Percentiles rank a stretch among this genome's conserved stretches.
phyloP scores from a whole-genome alignment of 1,139 yeast species.

The Diutina ranongensis region DNA sequence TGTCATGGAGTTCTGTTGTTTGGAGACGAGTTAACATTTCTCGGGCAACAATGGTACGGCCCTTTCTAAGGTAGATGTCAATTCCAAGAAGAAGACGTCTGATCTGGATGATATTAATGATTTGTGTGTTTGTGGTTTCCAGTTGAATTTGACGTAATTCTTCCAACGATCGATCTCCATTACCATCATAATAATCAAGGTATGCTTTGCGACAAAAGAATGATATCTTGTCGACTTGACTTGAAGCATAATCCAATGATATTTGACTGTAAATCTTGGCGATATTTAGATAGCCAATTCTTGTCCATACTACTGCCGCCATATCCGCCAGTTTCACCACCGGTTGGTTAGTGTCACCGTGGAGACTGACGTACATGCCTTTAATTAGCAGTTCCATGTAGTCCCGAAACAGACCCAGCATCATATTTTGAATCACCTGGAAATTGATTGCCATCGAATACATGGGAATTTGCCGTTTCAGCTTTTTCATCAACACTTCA shows the following conservation, averaged over 20 bases:
- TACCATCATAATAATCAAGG: background rate
- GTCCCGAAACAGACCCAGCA: background rate
- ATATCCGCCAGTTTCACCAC: background rate
- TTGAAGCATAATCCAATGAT: background rate
- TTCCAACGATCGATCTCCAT: background rate
- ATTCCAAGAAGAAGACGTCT: background rate
- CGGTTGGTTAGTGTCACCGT: background rate
- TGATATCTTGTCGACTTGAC: background rate
- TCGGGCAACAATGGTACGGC: background rate
- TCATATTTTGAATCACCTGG: background rate
- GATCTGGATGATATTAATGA: background rate
- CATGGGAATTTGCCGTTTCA: background rate
- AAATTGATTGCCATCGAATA: background rate
- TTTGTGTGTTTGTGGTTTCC: background rate
- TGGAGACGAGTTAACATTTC: background rate
- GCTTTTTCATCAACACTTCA: slow-evolving; percentile 47
- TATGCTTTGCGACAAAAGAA: background rate
- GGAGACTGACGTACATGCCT: background rate
- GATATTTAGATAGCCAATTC: background rate
- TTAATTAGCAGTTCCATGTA: background rate
- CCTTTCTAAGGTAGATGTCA: background rate
- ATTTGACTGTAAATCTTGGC: background rate
- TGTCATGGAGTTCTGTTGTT: background rate
- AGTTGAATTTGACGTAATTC: background rate
- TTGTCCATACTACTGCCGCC: background rate